phyloP scores from a whole-genome alignment of 306 rosid genomes.

The Heteromeles arbutifolia region DNA sequence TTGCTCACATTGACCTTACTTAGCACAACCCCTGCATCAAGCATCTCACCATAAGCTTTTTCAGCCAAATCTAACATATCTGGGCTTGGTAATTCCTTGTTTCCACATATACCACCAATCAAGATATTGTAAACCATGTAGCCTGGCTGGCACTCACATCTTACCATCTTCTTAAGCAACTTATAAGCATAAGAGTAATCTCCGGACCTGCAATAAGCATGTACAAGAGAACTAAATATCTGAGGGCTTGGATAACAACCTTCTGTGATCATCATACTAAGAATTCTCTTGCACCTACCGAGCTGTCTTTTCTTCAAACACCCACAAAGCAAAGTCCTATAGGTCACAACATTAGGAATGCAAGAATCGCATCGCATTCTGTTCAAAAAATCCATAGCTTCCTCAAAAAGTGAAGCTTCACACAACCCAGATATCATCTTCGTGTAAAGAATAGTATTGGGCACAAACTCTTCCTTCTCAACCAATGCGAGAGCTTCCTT shows the following conservation, averaged over 20 bases:
- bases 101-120: conserved; percentile 61
- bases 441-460: conserved; percentile 53
- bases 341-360: conserved; percentile 67
- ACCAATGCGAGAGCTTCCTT: conserved; percentile 55
- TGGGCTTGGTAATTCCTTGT: conserved; percentile 41
- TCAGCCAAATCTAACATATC: conserved; percentile 60
- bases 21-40: conserved; percentile 52
- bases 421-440: conserved; percentile 81
- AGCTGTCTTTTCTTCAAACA: conserved; percentile 63
- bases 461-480: conserved; percentile 52
- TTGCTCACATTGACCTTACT: conserved; percentile 73
- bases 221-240: conserved; percentile 71
- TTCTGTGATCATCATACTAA: conserved; percentile 72
- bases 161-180: conserved; percentile 59
- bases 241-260: conserved; percentile 73
- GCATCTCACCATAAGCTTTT: conserved; percentile 74
- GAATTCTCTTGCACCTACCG: conserved; percentile 81
- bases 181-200: conserved; percentile 72
- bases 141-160: conserved; percentile 62
- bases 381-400: conserved; percentile 60
- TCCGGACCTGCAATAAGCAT: conserved; percentile 57
- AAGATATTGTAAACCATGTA: conserved; percentile 68
- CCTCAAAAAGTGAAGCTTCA: conserved; percentile 74
- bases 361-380: conserved; percentile 71
- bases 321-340: conserved; percentile 60